phyloP scores from a whole-genome alignment of 441 rosid genomes.

The Brassica hybrid region DNA sequence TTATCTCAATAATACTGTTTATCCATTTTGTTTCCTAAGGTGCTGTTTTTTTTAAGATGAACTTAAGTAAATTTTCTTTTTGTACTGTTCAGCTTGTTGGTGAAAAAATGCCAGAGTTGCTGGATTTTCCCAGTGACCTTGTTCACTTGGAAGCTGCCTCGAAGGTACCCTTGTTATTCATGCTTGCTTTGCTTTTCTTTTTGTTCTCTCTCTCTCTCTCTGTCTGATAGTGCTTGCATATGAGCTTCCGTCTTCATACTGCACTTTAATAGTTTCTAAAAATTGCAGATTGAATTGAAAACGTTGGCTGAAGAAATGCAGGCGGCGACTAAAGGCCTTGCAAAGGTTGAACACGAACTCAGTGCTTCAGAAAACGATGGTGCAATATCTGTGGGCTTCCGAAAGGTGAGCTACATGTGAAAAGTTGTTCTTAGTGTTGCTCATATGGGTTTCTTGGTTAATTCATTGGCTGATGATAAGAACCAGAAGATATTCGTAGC shows the following conservation, averaged over 20 bases:
- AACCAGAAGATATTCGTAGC: not conserved
- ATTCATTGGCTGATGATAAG: constrained; percentile 5
- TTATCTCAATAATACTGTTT: too few relatives aligned
- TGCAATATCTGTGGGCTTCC: constrained; percentile 80
- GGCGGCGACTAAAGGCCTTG: constrained; percentile 96
- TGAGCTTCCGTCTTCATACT: constrained; percentile 6
- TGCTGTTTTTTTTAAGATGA: too few relatives aligned
- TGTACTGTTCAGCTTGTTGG: constrained; percentile 69
- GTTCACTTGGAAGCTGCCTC: constrained; percentile 94
- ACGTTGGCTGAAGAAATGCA: constrained; percentile 98
- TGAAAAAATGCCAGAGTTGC: constrained; percentile 93
- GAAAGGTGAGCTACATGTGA: constrained; percentile 60
- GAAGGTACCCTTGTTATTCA: constrained; percentile 61
- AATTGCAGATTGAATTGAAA: constrained; percentile 88
- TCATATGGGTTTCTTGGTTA: constrained; percentile 20
- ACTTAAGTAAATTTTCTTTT: not conserved
- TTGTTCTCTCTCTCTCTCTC: constrained; percentile 23
- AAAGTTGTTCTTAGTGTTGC: constrained; percentile 14
- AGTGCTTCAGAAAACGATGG: constrained; percentile 86
- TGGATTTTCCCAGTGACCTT: constrained; percentile 91
- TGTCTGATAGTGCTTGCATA: constrained; percentile 9
- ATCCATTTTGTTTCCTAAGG: too few relatives aligned
- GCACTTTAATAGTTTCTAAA: constrained; percentile 15
- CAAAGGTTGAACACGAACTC: constrained; percentile 91
- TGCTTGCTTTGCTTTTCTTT: constrained; percentile 11